Evolutionary conservation across 805 yeast genomes (phyloP).

Genomic region (Candida patagonica): DNA sequence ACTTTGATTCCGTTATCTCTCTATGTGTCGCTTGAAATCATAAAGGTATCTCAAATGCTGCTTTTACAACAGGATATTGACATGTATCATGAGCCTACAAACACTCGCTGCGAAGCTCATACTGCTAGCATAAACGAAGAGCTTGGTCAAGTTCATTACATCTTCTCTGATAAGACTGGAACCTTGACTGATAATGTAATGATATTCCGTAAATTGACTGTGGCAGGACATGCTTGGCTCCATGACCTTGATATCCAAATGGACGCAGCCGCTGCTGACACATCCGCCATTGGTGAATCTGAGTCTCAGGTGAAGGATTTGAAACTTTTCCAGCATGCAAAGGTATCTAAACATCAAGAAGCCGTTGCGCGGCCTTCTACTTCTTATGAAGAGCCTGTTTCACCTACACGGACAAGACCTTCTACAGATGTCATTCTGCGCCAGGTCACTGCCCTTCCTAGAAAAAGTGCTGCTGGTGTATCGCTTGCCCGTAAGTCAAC

Average conservation of each 20-base stretch:
- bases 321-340: not conserved
- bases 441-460: constrained; percentile 20
- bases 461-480: constrained; percentile 12
- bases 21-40: constrained; percentile 94
- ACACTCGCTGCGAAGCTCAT: constrained; percentile 90
- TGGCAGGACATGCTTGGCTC: constrained; percentile 82
- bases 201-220: constrained; percentile 82
- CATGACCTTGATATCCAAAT: constrained; percentile 57
- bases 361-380: not conserved
- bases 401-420: constrained; percentile 7
- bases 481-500: constrained; percentile 1
- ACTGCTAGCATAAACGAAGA: constrained; percentile 95
- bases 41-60: constrained; percentile 77
- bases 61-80: constrained; percentile 85
- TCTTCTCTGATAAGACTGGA: constrained; percentile 95
- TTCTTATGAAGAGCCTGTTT: not conserved
- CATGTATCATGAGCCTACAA: constrained; percentile 76
- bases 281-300: constrained; percentile 1
- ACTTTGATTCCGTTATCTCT: constrained; percentile 91
- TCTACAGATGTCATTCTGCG: constrained; percentile 17
- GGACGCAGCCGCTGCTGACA: constrained; percentile 18
- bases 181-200: constrained; percentile 90
- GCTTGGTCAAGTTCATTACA: constrained; percentile 90
- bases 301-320: not conserved
- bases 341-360: not conserved